Evolutionary conservation across 495 filamentous ascomycete species (phyloP), one percentile per base, ranked within the genome.

Genomic region (Aspergillus campestris): DNA sequence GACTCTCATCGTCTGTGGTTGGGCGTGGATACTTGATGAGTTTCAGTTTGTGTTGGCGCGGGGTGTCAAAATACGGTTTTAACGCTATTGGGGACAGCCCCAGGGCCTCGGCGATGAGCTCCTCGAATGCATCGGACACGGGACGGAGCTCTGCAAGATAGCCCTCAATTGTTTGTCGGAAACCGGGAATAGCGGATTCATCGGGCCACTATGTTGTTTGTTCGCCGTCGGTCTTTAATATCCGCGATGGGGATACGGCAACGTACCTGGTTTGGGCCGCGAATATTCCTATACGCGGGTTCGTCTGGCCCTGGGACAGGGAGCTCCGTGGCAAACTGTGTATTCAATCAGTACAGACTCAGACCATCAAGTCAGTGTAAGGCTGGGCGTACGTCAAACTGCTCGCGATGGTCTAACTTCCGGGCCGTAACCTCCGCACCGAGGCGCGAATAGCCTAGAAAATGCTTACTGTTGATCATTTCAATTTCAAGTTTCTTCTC

Each of bases 1-100:
- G 58, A 14, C 62, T 37, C 8, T 48, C 38, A 13, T 42, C 42
- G 35, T 61, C 53, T 1, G 31, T 69, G 48, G 9, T 64, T 65
- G 67, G 51, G 7, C 87, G 84, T 0, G 87, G 86, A 51, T 94
- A 94, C 64, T 89, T 91, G 52, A 94, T 80, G 43, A 95, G 80
- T 62, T 94, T 94, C 37, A 94, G 66, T 62, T 92, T 94, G 68
- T 94, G 86, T 62, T 91, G 82, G 64, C 89, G 83, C 48, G 80
- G 71, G 6, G 62, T 50, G 50, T 94, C 87, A 64, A 89, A 94
- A 70, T 89, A 95, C 51, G 76, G 75, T 53, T 83, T 64, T 58
- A 98, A 91, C 1, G 89, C 86, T 24, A 70, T 72, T 0, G 77
- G 49, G 0, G 82, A 79, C 0, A 98, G 74, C 24, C 79, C 82